Evolutionary conservation across 768 basidiomycete species (phyloP).

Genomic region (Mycena floridula): DNA sequence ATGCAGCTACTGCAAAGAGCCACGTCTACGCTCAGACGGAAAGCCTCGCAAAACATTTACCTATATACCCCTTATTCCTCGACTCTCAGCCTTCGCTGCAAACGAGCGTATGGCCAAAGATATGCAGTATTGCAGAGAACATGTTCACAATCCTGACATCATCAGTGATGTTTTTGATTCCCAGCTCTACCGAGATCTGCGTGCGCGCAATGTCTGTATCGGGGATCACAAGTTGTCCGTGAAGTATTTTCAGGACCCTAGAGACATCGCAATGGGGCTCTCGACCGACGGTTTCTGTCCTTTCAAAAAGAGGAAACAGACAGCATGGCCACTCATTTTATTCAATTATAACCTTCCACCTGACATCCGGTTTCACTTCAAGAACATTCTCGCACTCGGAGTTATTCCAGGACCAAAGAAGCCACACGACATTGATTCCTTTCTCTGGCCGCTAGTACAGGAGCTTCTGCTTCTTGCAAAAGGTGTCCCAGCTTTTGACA

Average conservation of each 20-base stretch:
- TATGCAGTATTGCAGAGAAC: constrained; percentile 18
- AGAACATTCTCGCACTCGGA: constrained; percentile 30
- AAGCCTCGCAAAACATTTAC: constrained; percentile 16
- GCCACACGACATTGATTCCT: constrained; percentile 36
- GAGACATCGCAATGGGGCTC: constrained; percentile 35
- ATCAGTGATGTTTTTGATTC: constrained; percentile 30
- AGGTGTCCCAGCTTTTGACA: constrained; percentile 29
- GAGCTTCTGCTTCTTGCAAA: constrained; percentile 32
- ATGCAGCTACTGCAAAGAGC: constrained; percentile 24
- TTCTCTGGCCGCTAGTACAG: constrained; percentile 25
- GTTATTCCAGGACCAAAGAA: constrained; percentile 41
- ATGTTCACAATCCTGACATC: constrained; percentile 6
- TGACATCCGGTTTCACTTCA: constrained; percentile 25
- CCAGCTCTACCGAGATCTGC: constrained; percentile 19
- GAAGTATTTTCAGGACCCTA: constrained; percentile 26
- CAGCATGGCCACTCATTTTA: too few species aligned
- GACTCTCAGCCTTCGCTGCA: constrained; percentile 16
- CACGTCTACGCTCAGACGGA: constrained; percentile 12
- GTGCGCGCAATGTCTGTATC: constrained; percentile 14
- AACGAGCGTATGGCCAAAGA: constrained; percentile 7
- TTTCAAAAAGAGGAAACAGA: too few species aligned
- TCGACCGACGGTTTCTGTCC: too few species aligned
- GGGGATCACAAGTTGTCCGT: constrained; percentile 15
- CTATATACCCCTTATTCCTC: constrained; percentile 27
- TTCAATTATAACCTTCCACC: constrained; percentile 32